Base-by-base conservation (phyloP, 2,329 filamentous ascomycete species). In the Exophiala sideris region DNA sequence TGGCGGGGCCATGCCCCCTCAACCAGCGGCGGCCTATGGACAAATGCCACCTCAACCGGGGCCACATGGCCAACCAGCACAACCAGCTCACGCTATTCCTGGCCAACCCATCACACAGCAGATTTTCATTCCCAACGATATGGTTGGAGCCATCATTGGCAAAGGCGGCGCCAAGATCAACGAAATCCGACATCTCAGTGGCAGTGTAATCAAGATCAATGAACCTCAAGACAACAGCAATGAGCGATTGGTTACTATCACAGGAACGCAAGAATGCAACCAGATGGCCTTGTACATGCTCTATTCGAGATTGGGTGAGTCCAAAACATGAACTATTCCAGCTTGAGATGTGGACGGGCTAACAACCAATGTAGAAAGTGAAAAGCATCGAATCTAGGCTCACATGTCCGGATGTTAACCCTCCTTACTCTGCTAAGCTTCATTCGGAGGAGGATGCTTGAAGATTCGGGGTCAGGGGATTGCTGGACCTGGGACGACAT, bases 261-360 rank as follows among this genome's bases (percentile, higher is more conserved):
- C 94, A 1, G 94, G 94, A 61, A 97, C 94, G 5, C 91, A 95
- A 66, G 94, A 99, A 74, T 96, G 91, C 79, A 99, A 99, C 76
- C 89, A 96, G 68, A 97, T 99, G 91, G 94, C 94, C n/a, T 76
- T 99, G 52, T 99, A 97, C 76, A 96, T 99, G 91, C 83, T 99
- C 51, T 99, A 99, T 75, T 95, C 90, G 56, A 85, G 94, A 80
- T 87, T 99, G 71, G 94, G 94, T 96, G 68, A 75, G 80, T 75
- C 33, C 24, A 29, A 29, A 29, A 29, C 3, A 8, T 32, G 21
- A 48, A 16, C 34, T 29, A 36, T 71, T 77, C 79, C 69, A 47
- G 18, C 42, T 67, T 64, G 71, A 64, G 49, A 64, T 65, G 59
- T 52, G 54, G 14, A 21, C 33, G 48, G 8, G 38, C 56, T 60